These are phyloP conservation scores for Corylus avellana DNA, from an alignment of 306 rosid species.

Conservation along the genomic window DNA sequence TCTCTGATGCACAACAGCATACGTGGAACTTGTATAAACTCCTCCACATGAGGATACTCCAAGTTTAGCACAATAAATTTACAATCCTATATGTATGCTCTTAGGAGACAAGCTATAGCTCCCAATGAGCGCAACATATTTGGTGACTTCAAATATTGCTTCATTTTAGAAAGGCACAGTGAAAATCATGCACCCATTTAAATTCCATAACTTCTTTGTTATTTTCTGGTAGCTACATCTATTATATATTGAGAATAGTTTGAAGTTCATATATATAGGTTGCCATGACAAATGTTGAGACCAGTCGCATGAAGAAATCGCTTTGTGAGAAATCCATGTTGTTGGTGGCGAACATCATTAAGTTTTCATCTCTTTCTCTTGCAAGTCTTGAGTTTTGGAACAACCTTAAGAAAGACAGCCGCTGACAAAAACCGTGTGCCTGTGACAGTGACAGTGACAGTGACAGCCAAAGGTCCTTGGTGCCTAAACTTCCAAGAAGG, in stretches of 20 bases:
- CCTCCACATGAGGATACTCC: not conserved
- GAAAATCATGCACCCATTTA: not conserved
- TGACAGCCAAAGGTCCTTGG: not conserved
- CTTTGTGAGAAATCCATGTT: conserved; percentile 50
- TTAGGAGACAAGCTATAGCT: not conserved
- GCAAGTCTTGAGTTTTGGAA: not conserved
- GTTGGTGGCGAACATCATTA: conserved; percentile 56
- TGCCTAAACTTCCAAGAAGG: conserved; percentile 7
- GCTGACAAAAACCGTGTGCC: not conserved
- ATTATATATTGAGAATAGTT: not conserved
- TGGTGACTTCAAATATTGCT: not conserved
- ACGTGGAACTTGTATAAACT: not conserved
- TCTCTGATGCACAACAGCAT: too few species aligned
- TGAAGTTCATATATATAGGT: not conserved
- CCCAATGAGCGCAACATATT: not conserved
- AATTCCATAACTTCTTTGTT: not conserved
- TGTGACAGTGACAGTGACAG: too few species aligned
- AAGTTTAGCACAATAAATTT: not conserved
- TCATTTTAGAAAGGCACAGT: conserved; percentile 6
- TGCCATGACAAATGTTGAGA: conserved; percentile 6
- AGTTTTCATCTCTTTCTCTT: conserved; percentile 41
- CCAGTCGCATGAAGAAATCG: conserved; percentile 5
- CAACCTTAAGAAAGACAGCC: conserved; percentile 3
- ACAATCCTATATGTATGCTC: not conserved
- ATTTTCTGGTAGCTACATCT: not conserved